These are phyloP conservation scores for Pythium apleroticum DNA, from an alignment of 352 stramenopile species.

Conservation along the genomic window DNA sequence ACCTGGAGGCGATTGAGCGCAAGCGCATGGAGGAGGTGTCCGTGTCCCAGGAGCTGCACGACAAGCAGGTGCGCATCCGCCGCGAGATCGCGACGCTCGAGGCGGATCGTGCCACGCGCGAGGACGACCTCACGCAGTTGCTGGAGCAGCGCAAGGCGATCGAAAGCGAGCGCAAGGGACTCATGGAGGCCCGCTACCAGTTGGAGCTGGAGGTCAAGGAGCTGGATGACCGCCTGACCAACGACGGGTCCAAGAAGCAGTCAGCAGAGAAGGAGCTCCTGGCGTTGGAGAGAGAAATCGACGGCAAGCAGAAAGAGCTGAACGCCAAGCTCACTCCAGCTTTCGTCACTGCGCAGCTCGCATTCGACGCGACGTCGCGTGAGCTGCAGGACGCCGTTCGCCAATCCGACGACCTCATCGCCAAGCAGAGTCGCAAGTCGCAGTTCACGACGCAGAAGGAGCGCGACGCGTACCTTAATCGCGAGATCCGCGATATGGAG, in stretches of 20 bases:
- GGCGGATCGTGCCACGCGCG: constrained; percentile 36
- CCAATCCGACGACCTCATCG: constrained; percentile 91
- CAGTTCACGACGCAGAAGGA: constrained; percentile 94
- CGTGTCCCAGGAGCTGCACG: constrained; percentile 58
- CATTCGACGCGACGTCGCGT: constrained; percentile 87
- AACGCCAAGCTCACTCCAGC: constrained; percentile 52
- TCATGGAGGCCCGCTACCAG: constrained; percentile 78
- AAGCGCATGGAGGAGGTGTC: constrained; percentile 56
- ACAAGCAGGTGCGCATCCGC: constrained; percentile 60
- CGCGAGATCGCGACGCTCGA: constrained; percentile 57
- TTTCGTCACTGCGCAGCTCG: constrained; percentile 43
- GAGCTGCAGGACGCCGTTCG: constrained; percentile 55
- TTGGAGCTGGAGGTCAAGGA: constrained; percentile 83
- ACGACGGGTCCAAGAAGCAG: constrained; percentile 46
- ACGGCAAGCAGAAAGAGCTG: constrained; percentile 49
- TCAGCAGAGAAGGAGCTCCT: constrained; percentile 51
- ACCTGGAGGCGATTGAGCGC: constrained; percentile 73
- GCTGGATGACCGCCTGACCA: constrained; percentile 56
- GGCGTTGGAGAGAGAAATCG: constrained; percentile 55
- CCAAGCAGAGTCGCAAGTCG: constrained; percentile 94
- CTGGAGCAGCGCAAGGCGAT: constrained; percentile 46
- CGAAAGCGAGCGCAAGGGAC: constrained; percentile 74
- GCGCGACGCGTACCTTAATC: constrained; percentile 85
- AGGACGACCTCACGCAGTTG: constrained; percentile 53
- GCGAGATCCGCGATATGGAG: constrained; percentile 71